Conservation (phyloP, 2,329 filamentous ascomycete species). For the Akanthomyces uredinophilus region DNA sequence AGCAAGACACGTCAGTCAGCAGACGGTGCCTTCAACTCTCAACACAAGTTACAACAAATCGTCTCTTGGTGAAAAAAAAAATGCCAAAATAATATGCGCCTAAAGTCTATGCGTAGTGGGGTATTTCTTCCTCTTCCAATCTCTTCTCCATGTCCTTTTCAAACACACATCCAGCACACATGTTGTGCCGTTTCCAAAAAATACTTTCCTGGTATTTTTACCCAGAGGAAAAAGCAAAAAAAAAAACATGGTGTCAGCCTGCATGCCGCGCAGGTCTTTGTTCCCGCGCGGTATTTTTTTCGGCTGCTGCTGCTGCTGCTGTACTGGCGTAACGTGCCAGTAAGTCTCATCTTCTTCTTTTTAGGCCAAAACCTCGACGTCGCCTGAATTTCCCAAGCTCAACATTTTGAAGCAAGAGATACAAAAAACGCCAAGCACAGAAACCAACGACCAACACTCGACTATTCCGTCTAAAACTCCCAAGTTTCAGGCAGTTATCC, state of each 20-base stretch:
- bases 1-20: too few relatives aligned
- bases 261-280: background rate
- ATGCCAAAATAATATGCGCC: conserved; percentile 1
- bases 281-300: background rate
- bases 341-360: background rate
- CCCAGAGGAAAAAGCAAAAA: background rate
- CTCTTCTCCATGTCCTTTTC: background rate
- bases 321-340: background rate
- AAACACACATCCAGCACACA: too few relatives aligned
- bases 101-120: conserved; percentile 10
- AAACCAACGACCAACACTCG: conserved; percentile 10
- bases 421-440: conserved; percentile 16
- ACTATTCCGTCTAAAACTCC: background rate
- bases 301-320: background rate
- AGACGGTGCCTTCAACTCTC: too few relatives aligned
- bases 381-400: background rate
- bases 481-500: background rate
- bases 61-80: conserved; percentile 6
- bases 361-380: background rate
- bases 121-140: conserved; percentile 11
- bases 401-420: conserved; percentile 6
- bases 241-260: background rate
- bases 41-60: background rate
- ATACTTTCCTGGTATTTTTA: too few relatives aligned
- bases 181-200: too few relatives aligned